Base-by-base conservation (phyloP, 2,329 filamentous ascomycete species). In the Lasiodiplodia hormozganensis region DNA sequence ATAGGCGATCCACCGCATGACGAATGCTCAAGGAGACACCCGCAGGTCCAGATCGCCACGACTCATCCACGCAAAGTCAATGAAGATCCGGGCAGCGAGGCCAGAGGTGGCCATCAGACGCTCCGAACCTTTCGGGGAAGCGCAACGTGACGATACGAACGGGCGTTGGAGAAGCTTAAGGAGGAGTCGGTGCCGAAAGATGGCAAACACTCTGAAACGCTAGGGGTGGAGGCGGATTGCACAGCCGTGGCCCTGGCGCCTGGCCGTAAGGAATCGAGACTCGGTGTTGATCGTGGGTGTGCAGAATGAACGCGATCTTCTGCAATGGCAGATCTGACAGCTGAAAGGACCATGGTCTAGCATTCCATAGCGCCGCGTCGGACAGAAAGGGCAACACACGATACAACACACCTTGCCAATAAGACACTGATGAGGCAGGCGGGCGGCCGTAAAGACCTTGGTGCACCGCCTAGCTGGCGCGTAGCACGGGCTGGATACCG, bases 1-100 rank as follows among this genome's bases (percentile, higher is more conserved):
- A 64, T 64, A 64, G 47, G 51, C 28, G 58, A 51, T 62, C 58
- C 58, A 51, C 58, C 38, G 43, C 60, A 64, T 64, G 60, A 64
- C 60, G 60, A 52, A 64, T 62, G 40, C 47, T 34, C 23, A 47
- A 62, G 38, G 57, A 16, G 18, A 28, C 12, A n/a, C 14, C 23
- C 38, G 25, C 40, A 62, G n/a, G 54, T 8, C 57, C 23, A 43
- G 57, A 62, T 62, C 57, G 57, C 38, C 57, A 47, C 57, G 57
- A 62, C 57, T 62, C 57, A 34, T 34, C 31, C 31, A 34, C 36
- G 31, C 28, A 52, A 23, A 8, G 21, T 40, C 60, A 49, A 52
- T 52, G 60, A 64, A 64, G 43, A 64, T 64, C 60, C 43, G 58
- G 58, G 16, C 58, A 36, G 28, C 25, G 58, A 62, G 23, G 25